Evolutionary conservation across 345 rosid genomes (phyloP).

Genomic region (Barbarea vulgaris): DNA sequence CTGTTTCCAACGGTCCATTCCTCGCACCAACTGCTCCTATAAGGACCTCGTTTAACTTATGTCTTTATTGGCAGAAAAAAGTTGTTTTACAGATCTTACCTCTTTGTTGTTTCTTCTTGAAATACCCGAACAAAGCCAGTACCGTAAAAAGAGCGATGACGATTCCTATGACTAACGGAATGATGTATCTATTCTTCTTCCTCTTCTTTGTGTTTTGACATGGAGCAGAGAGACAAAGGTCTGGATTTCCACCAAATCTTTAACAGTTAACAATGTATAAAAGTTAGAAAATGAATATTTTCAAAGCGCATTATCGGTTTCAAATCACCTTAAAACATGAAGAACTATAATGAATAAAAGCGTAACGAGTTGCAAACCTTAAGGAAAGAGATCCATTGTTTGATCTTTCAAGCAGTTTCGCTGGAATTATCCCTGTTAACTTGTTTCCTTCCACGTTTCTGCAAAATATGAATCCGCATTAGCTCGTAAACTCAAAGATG

Average conservation of each 20-base stretch:
- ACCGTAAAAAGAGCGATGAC: not conserved
- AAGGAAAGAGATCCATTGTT: not conserved
- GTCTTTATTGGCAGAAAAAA: not conserved
- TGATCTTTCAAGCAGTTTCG: not conserved
- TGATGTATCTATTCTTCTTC: conserved; percentile 12
- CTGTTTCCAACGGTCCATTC: conserved; percentile 1
- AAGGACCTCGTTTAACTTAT: not conserved
- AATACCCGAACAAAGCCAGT: not conserved
- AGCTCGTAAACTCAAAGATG: not conserved
- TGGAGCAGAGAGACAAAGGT: conserved; percentile 17
- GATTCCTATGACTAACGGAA: not conserved
- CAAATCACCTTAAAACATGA: not conserved
- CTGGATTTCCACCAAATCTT: conserved; percentile 22
- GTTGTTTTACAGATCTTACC: not conserved
- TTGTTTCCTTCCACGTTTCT: not conserved
- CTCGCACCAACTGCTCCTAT: not conserved
- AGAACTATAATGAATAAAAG: no score
- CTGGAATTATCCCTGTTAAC: not conserved
- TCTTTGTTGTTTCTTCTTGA: not conserved
- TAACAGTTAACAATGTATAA: not conserved
- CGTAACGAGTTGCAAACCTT: not conserved
- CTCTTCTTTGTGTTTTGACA: not conserved
- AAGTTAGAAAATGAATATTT: not conserved
- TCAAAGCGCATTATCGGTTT: not conserved
- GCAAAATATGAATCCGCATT: no score